Percentiles rank a stretch among this genome's conserved stretches.
These are phyloP conservation scores for Xylariaceae sp. DNA, from an alignment of 2,329 filamentous ascomycete species.

Conservation along the genomic window DNA sequence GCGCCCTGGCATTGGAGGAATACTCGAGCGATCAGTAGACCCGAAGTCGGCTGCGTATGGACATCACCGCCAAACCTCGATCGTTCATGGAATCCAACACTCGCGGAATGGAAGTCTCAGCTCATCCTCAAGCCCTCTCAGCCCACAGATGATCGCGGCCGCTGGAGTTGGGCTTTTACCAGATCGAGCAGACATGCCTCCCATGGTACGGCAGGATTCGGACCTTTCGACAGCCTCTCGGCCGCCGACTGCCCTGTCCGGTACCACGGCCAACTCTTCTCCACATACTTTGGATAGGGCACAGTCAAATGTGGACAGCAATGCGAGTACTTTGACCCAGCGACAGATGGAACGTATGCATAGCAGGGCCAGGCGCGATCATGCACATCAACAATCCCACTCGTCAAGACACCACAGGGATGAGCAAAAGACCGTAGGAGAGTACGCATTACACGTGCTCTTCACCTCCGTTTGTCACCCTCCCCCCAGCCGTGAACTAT, in stretches of 20 bases:
- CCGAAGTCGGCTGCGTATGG: slow-evolving; percentile 61
- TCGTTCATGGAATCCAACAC: slow-evolving; percentile 95
- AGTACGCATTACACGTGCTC: slow-evolving; percentile 93
- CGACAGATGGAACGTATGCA: slow-evolving; percentile 58
- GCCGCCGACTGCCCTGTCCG: slow-evolving; percentile 45
- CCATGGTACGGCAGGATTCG: slow-evolving; percentile 41
- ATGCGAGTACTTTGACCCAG: slow-evolving; percentile 37
- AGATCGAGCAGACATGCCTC: slow-evolving; percentile 49
- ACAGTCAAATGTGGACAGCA: slow-evolving; percentile 43
- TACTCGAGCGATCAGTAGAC: slow-evolving; percentile 51
- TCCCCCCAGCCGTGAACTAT: neutral
- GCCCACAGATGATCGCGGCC: slow-evolving; percentile 77
- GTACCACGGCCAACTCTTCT: slow-evolving; percentile 31
- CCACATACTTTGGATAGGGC: slow-evolving; percentile 39
- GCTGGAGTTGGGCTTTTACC: slow-evolving; percentile 52
- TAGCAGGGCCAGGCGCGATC: slow-evolving; percentile 66
- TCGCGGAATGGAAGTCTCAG: slow-evolving; percentile 84
- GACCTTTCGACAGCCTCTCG: slow-evolving; percentile 37
- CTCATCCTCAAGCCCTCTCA: slow-evolving; percentile 77
- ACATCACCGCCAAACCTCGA: slow-evolving; percentile 93
- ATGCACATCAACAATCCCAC: slow-evolving; percentile 70
- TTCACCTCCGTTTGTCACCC: slow-evolving; percentile 72
- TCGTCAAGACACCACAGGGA: slow-evolving; percentile 67
- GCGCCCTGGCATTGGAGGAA: slow-evolving; percentile 36
- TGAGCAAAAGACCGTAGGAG: slow-evolving; percentile 89